Evolutionary conservation across 2,329 filamentous ascomycete species (phyloP).

Genomic region (Phyllosticta citriasiana): DNA sequence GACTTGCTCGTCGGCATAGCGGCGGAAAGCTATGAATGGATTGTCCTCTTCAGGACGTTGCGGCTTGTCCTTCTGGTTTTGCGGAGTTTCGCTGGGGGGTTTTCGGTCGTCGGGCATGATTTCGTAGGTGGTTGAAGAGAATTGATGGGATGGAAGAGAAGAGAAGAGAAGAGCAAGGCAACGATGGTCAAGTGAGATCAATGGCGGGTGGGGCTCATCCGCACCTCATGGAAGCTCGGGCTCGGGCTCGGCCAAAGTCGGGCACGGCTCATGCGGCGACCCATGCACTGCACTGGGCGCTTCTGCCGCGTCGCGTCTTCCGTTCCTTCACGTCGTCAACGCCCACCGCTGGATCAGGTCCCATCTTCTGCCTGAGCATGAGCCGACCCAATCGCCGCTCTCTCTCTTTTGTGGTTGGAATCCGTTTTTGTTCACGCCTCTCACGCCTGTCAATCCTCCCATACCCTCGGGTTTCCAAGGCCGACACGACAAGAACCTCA

Average conservation of each 20-base stretch:
- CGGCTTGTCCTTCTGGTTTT: slow-evolving; percentile 23
- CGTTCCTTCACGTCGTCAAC: background rate
- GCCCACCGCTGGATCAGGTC: background rate
- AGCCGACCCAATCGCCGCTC: background rate
- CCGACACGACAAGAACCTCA: background rate
- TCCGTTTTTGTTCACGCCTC: background rate
- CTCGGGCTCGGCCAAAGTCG: background rate
- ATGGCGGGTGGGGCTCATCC: background rate
- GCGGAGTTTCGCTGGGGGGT: background rate
- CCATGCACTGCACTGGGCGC: background rate
- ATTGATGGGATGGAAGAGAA: background rate
- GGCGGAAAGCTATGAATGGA: slow-evolving; percentile 51
- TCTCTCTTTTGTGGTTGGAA: background rate
- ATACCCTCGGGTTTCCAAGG: background rate
- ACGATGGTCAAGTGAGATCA: background rate
- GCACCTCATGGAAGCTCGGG: slow-evolving; percentile 1
- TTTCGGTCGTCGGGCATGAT: slow-evolving; percentile 5
- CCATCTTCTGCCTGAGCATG: background rate
- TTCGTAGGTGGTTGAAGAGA: background rate
- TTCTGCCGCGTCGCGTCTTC: background rate
- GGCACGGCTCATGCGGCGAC: background rate
- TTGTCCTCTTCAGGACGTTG: background rate
- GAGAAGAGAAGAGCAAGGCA: background rate
- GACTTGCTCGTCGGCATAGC: slow-evolving; percentile 50
- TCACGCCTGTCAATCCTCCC: background rate